Evolutionary conservation across 768 basidiomycete species (phyloP).

Genomic region (Porpolomopsis calyptriformis): DNA sequence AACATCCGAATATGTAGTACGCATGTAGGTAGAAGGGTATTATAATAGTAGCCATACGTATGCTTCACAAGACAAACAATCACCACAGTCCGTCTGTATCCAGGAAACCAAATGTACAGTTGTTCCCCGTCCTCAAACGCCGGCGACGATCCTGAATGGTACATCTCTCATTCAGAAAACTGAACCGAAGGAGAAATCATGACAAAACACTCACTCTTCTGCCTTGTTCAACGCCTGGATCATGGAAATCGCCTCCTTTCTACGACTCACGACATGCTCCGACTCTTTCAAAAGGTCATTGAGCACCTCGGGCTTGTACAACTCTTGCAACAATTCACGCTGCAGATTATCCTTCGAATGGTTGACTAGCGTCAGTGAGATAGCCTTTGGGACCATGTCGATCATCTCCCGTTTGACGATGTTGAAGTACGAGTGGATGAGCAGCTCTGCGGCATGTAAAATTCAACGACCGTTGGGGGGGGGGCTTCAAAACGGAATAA

Average conservation of each 20-base stretch:
- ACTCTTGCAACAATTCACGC: conserved; percentile 84
- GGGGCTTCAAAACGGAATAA: neutral
- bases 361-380: conserved; percentile 82
- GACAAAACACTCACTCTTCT: conserved; percentile 61
- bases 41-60: conserved; percentile 14
- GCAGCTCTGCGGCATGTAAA: conserved; percentile 49
- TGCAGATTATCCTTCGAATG: conserved; percentile 93
- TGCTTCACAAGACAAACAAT: conserved; percentile 4
- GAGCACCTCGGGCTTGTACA: conserved; percentile 94
- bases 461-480: neutral
- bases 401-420: conserved; percentile 99
- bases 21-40: conserved; percentile 19
- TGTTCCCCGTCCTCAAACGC: conserved; percentile 25
- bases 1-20: neutral
- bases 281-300: conserved; percentile 94
- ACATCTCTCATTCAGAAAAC: no score
- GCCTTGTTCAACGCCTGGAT: conserved; percentile 92
- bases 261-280: conserved; percentile 76
- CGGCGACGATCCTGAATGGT: conserved; percentile 60
- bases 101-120: conserved; percentile 10
- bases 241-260: conserved; percentile 93
- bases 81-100: conserved; percentile 21
- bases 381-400: conserved; percentile 98
- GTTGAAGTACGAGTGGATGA: conserved; percentile 96
- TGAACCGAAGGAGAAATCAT: conserved; percentile 1